These are phyloP conservation scores for Sequoiadendron giganteum DNA, from an alignment of 75 land plant genomes.

Conservation along the genomic window DNA sequence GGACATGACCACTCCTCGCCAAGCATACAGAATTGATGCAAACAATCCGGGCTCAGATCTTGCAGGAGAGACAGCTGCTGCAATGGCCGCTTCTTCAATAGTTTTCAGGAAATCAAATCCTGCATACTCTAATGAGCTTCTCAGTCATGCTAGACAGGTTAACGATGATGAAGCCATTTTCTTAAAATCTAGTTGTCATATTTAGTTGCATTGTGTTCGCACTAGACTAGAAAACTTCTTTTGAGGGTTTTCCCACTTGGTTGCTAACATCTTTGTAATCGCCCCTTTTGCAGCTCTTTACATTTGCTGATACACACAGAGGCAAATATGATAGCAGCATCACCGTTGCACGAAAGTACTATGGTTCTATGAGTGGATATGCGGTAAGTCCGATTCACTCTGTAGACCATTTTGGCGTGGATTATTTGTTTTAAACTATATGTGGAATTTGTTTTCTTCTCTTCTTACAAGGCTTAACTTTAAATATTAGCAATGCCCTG, in stretches of 20 bases:
- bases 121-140: constrained; percentile 38
- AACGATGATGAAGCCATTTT: background rate
- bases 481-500: background rate
- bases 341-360: constrained; percentile 47
- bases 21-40: constrained; percentile 48
- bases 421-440: background rate
- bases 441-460: background rate
- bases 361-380: constrained; percentile 56
- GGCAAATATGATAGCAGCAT: constrained; percentile 62
- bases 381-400: constrained; percentile 24
- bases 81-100: constrained; percentile 70
- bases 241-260: constrained; percentile 19
- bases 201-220: background rate
- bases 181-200: background rate
- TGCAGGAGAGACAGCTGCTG: constrained; percentile 79
- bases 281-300: constrained; percentile 52
- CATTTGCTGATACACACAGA: constrained; percentile 54
- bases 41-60: constrained; percentile 60
- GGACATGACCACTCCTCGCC: constrained; percentile 59
- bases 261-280: constrained; percentile 17
- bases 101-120: constrained; percentile 41
- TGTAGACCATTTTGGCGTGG: background rate
- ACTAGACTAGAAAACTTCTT: constrained; percentile 14
- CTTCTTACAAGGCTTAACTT: background rate
- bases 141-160: constrained; percentile 53